phyloP scores from a whole-genome alignment of 2,329 filamentous ascomycete genomes.

The Fusarium falciforme region DNA sequence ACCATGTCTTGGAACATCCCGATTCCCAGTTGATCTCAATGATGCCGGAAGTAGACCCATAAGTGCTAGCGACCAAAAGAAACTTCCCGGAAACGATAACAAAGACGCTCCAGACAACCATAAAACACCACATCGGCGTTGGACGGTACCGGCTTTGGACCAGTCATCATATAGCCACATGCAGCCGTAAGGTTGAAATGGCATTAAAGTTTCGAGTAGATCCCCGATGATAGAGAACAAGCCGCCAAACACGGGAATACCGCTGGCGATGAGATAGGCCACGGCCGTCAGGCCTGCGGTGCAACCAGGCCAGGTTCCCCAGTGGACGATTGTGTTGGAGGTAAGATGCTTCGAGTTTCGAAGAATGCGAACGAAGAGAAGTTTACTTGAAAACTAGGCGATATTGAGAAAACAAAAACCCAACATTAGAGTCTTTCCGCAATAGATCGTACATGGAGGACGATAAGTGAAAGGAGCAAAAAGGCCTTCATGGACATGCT shows the following conservation, averaged over 20 bases:
- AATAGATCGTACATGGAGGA: background rate
- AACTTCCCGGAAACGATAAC: background rate
- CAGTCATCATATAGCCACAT: background rate
- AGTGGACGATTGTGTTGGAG: background rate
- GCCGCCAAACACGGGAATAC: background rate
- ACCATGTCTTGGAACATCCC: background rate
- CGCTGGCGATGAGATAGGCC: background rate
- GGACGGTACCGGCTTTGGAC: background rate
- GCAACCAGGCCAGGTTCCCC: background rate
- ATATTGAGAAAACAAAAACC: background rate
- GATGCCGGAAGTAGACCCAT: background rate
- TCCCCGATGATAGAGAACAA: background rate
- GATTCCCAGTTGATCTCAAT: background rate
- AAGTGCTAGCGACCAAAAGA: background rate
- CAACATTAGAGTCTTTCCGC: background rate
- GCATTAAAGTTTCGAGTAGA: background rate
- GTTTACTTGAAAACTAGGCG: background rate
- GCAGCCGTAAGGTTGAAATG: background rate
- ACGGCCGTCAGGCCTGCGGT: background rate
- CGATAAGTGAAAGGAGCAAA: background rate
- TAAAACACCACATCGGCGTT: background rate
- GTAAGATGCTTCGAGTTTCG: background rate
- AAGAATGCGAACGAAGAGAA: background rate
- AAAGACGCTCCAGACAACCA: background rate
- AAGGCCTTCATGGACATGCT: background rate